phyloP scores from a whole-genome alignment of 768 basidiomycete genomes.

The Tulasnella sp. region DNA sequence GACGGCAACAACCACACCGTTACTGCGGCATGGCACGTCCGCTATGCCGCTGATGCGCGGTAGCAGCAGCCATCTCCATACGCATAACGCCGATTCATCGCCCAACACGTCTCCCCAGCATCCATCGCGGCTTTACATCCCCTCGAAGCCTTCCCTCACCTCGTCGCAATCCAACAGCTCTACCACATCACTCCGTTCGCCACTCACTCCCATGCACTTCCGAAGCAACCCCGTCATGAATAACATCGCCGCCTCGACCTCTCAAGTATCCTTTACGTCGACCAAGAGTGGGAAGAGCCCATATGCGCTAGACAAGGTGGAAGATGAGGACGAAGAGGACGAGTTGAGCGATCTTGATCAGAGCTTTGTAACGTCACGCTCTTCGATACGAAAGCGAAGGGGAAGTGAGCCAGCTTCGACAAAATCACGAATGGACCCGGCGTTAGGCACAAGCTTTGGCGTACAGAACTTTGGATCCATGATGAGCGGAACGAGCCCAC shows the following conservation, averaged over 20 bases:
- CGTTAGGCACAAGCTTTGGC: slow-evolving; percentile 7
- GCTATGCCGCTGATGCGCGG: too few species aligned
- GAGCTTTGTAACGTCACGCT: neutral
- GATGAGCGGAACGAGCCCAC: neutral
- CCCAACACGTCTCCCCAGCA: too few species aligned
- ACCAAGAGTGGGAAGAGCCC: neutral
- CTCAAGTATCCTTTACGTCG: slow-evolving; percentile 4
- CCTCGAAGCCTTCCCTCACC: too few species aligned
- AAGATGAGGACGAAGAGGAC: slow-evolving; percentile 9
- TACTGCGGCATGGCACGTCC: too few species aligned
- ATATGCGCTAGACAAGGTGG: neutral
- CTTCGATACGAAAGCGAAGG: neutral
- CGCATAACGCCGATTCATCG: too few species aligned
- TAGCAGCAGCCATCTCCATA: too few species aligned
- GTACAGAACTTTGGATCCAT: neutral
- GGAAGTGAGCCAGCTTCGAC: slow-evolving; percentile 12
- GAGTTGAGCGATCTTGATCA: neutral
- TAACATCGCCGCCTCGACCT: slow-evolving; percentile 1
- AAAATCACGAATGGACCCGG: neutral
- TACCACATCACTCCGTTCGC: too few species aligned
- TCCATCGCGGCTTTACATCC: too few species aligned
- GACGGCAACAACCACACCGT: too few species aligned
- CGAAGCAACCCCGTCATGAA: slow-evolving; percentile 5
- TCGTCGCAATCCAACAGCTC: too few species aligned
- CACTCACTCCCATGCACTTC: neutral